Evolutionary conservation across 176 grass and related monocot species (phyloP), one percentile per base, ranked within the genome.

Genomic region (Triticum turgidum): DNA sequence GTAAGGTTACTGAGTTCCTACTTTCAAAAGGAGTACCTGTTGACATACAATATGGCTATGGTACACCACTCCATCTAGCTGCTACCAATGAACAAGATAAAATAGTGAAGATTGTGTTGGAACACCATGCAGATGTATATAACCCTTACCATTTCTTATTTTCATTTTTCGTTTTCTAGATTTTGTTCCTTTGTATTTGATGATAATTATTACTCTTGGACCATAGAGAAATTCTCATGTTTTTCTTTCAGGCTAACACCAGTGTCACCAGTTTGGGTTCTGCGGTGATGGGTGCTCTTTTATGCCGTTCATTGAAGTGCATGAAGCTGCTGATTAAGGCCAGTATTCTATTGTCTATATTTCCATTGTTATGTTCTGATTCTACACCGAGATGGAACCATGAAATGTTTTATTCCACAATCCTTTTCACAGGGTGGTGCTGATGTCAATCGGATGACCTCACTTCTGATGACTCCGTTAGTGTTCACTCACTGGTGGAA

Each of bases 311-410:
- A 22, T 39, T 89, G 76, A 89, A 89, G 82, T 89, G 82, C 76
- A 80, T 84, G 82, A 84, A 89, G 32, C 82, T 89, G 84, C 87
- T 89, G 10, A 63, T 84, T 65, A 84, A 88, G 87, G 87, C 56
- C 29, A 72, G 81, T 64, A 72, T 51, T 73, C 25, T 80, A 49
- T 25, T 69, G 7, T 49, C 45, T 49, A 14, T 14, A 49, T 49
- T 49, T 49, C 44, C n/a, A 32, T 56, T 41, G 24, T 5, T 65
- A 54, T 81, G n/a, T 58, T 69, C 5, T 56, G 10, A 41, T 84
- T 84, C 56, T 84, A 73, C 38, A 73, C 13, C 38, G 33, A 49
- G 45, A 49, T 49, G 45, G 45, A 49, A 14, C 45, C 12, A 4
- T 49, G 45, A 49, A 49, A 49, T 39, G 20, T 78, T 52, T 24